Evolutionary conservation across 2,329 filamentous ascomycete species (phyloP).

Genomic region (Didymella segeticola): DNA sequence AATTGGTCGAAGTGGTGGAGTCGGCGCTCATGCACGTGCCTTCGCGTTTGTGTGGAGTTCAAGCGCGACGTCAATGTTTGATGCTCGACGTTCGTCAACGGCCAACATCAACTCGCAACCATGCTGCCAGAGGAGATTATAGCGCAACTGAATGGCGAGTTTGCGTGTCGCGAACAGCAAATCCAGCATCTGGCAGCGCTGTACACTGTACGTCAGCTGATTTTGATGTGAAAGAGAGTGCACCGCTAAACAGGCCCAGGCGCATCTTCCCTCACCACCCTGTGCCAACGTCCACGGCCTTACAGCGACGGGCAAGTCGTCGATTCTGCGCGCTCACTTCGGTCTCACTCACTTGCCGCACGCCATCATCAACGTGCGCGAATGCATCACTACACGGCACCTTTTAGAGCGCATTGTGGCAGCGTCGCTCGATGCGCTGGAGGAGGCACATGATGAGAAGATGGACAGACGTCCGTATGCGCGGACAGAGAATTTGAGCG

Average conservation of each 20-base stretch:
- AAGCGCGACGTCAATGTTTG: constrained; percentile 23
- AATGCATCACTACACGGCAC: constrained; percentile 81
- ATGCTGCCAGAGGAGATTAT: constrained; percentile 50
- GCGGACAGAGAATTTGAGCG: constrained; percentile 81
- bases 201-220: constrained; percentile 47
- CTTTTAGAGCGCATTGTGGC: constrained; percentile 74
- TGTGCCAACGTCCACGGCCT: constrained; percentile 84
- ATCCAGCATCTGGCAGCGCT: constrained; percentile 55
- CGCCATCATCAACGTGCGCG: constrained; percentile 70
- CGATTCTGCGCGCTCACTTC: constrained; percentile 70
- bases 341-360: constrained; percentile 59
- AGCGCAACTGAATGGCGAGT: constrained; percentile 45
- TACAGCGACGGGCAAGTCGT: constrained; percentile 85
- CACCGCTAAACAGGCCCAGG: constrained; percentile 54
- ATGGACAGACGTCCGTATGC: constrained; percentile 56
- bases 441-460: constrained; percentile 49
- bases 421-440: constrained; percentile 53
- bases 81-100: not conserved
- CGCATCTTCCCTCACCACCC: constrained; percentile 70
- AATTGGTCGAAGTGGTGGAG: too few relatives aligned
- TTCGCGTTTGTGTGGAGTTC: constrained; percentile 22
- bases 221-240: not conserved
- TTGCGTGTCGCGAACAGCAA: constrained; percentile 56
- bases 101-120: constrained; percentile 6
- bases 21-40: constrained; percentile 25